These are phyloP conservation scores for Akanthomyces lecanii DNA, from an alignment of 2,329 filamentous ascomycete genomes.

Conservation along the genomic window DNA sequence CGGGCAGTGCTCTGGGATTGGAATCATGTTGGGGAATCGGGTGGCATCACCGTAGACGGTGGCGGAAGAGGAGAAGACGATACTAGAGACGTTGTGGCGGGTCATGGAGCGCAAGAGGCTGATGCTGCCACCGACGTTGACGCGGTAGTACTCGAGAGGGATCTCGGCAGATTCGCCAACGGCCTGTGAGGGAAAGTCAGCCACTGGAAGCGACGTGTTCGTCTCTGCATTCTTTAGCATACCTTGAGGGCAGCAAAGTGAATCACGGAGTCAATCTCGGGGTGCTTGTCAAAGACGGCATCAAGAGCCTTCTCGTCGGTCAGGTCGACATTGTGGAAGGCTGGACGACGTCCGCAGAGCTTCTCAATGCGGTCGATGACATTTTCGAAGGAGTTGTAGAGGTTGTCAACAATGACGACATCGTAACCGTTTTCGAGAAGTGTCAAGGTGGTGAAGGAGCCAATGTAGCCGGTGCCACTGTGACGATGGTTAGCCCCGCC, in stretches of 20 bases:
- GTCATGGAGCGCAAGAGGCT: conserved; percentile 82
- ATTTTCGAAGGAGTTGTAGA: conserved; percentile 94
- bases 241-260: conserved; percentile 98
- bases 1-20: conserved; percentile 94
- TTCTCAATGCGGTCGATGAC: conserved; percentile 93
- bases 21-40: conserved; percentile 95
- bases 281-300: conserved; percentile 81
- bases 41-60: conserved; percentile 98
- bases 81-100: conserved; percentile 87
- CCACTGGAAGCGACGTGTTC: conserved; percentile 16
- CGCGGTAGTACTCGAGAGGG: conserved; percentile 94
- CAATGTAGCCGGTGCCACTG: conserved; percentile 98
- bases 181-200: conserved; percentile 51
- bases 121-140: conserved; percentile 93
- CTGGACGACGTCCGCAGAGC: conserved; percentile 80
- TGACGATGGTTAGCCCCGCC: conserved; percentile 18
- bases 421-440: conserved; percentile 94
- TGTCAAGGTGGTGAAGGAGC: conserved; percentile 89
- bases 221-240: conserved; percentile 24
- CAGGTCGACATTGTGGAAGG: conserved; percentile 82
- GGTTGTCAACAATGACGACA: conserved; percentile 91
- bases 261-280: conserved; percentile 95
- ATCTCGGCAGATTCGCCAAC: conserved; percentile 93
- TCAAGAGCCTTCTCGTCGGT: conserved; percentile 81
- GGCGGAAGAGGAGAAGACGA: conserved; percentile 97